These are phyloP conservation scores for Alloteropsis angusta DNA, from an alignment of 202 grass and related monocot species.

Conservation along the genomic window DNA sequence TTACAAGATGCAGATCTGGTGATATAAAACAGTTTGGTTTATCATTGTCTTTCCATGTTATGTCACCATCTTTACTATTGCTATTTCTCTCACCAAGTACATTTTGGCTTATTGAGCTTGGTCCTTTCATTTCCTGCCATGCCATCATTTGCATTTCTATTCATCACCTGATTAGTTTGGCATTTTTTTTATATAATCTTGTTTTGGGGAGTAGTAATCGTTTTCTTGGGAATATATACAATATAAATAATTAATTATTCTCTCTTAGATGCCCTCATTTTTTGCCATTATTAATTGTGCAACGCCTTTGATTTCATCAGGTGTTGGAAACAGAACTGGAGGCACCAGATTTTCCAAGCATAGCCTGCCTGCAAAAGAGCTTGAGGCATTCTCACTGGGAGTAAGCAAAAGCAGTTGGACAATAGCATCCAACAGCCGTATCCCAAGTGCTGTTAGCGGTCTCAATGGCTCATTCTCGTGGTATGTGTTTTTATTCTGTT, in stretches of 20 bases:
- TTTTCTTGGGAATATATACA: not conserved
- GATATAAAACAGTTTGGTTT: not conserved
- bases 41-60: not conserved
- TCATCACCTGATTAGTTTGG: not conserved
- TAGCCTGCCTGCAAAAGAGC: conserved; percentile 26
- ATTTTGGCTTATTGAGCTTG: not conserved
- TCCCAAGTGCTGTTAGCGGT: conserved; percentile 26
- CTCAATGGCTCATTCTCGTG: conserved; percentile 41
- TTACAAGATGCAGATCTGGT: no score
- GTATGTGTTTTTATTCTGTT: conserved; percentile 27
- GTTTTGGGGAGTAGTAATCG: not conserved
- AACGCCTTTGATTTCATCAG: conserved; percentile 18
- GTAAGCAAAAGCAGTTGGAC: conserved; percentile 22
- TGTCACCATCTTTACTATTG: not conserved
- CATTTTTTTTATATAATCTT: not conserved
- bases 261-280: not conserved
- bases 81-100: not conserved
- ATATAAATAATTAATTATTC: not conserved
- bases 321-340: conserved; percentile 34
- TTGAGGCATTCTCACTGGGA: conserved; percentile 25
- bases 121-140: not conserved
- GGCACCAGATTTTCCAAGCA: conserved; percentile 23
- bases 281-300: not conserved
- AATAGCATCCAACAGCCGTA: conserved; percentile 18
- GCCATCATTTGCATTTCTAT: not conserved